phyloP scores from a whole-genome alignment of 345 rosid species.

The Gossypium australe region DNA sequence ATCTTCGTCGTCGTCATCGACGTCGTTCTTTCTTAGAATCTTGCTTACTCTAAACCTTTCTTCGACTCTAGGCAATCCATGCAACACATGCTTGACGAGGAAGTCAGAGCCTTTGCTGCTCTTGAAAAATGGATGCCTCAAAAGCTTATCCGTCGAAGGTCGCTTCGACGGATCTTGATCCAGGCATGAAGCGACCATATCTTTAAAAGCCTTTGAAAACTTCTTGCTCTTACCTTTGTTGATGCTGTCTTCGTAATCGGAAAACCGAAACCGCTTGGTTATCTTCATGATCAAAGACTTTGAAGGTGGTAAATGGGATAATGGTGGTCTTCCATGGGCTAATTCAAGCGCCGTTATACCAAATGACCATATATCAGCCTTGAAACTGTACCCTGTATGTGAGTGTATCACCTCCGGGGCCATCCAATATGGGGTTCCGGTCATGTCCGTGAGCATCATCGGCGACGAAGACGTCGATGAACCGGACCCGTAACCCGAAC shows the following conservation, averaged over 20 bases:
- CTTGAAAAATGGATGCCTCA: constrained; percentile 70
- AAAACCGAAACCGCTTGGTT: constrained; percentile 62
- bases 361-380: constrained; percentile 93
- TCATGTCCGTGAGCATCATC: constrained; percentile 48
- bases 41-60: constrained; percentile 44
- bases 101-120: constrained; percentile 58
- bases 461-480: constrained; percentile 28
- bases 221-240: constrained; percentile 42
- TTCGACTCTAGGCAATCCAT: constrained; percentile 63
- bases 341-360: constrained; percentile 87
- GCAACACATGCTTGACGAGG: constrained; percentile 51
- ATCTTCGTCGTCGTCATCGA: constrained; percentile 24
- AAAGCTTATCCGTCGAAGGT: constrained; percentile 68
- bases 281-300: constrained; percentile 76
- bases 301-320: constrained; percentile 75
- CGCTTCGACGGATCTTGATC: constrained; percentile 75
- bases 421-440: constrained; percentile 97
- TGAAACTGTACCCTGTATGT: constrained; percentile 75
- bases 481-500: constrained; percentile 10
- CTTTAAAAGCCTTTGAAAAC: constrained; percentile 76
- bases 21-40: constrained; percentile 5
- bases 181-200: constrained; percentile 73
- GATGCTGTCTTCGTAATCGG: constrained; percentile 53
- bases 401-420: constrained; percentile 97
- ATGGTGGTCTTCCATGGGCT: constrained; percentile 81